phyloP scores from a whole-genome alignment of 1,284 basidiomycete genomes.

The Cryptococcus depauperatus region DNA sequence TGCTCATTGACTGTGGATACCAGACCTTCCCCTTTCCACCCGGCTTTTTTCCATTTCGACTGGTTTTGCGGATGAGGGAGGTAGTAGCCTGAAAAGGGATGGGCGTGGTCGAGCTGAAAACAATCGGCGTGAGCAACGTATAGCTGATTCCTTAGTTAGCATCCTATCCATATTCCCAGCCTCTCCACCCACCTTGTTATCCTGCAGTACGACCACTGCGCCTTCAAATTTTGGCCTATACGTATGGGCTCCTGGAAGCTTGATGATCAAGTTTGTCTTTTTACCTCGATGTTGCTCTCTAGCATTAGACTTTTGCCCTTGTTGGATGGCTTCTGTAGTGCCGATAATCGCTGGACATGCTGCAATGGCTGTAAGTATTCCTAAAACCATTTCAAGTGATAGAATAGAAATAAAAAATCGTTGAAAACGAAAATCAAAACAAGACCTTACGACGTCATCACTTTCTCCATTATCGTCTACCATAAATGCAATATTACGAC shows the following conservation, averaged over 20 bases:
- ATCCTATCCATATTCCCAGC: not conserved
- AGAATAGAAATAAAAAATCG: no score
- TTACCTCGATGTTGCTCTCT: constrained; percentile 14
- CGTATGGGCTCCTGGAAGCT: constrained; percentile 6
- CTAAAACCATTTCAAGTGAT: constrained; percentile 14
- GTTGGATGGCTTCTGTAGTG: constrained; percentile 16
- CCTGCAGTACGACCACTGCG: constrained; percentile 12
- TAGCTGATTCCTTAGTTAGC: constrained; percentile 5
- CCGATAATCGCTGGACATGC: constrained; percentile 18
- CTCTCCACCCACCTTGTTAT: constrained; percentile 11
- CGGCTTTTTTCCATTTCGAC: constrained; percentile 13
- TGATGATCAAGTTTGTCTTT: constrained; percentile 13
- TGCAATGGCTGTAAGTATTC: constrained; percentile 15
- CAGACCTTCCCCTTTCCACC: constrained; percentile 17
- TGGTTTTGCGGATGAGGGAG: constrained; percentile 18
- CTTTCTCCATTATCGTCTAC: not conserved
- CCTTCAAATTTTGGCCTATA: constrained; percentile 15
- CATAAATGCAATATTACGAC: no score
- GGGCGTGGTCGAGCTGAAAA: constrained; percentile 3
- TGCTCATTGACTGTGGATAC: constrained; percentile 16
- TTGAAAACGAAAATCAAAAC: not conserved
- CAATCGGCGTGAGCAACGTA: constrained; percentile 14
- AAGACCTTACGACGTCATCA: not conserved
- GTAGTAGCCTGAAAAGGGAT: constrained; percentile 17
- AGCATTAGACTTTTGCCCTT: constrained; percentile 17